phyloP scores from a whole-genome alignment of 768 basidiomycete species.

The Kwoniella dejecticola region DNA sequence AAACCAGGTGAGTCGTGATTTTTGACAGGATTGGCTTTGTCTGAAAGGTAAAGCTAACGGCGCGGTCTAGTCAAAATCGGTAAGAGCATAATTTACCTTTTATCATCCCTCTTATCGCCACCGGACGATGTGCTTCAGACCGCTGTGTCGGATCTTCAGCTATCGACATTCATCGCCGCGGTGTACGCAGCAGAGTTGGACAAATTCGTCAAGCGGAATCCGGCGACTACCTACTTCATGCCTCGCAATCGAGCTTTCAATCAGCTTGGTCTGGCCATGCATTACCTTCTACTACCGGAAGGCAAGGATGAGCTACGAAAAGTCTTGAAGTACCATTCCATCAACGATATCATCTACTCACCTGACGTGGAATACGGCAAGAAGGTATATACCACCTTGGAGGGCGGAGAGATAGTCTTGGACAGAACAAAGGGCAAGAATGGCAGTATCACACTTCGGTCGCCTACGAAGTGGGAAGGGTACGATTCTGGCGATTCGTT shows the following conservation, averaged over 20 bases:
- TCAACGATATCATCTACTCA: constrained; percentile 75
- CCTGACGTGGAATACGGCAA: constrained; percentile 53
- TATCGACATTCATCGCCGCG: constrained; percentile 87
- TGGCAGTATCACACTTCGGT: constrained; percentile 58
- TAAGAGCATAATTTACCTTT: constrained; percentile 82
- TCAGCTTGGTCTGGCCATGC: constrained; percentile 82
- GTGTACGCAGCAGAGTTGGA: constrained; percentile 84
- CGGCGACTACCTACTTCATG: constrained; percentile 77
- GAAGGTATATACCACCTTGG: constrained; percentile 68
- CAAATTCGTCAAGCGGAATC: constrained; percentile 66
- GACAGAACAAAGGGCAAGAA: constrained; percentile 60
- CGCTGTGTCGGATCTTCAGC: constrained; percentile 75
- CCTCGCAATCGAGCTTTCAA: constrained; percentile 89
- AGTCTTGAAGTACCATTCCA: constrained; percentile 83
- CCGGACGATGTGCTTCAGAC: constrained; percentile 79
- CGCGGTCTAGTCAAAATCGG: constrained; percentile 65
- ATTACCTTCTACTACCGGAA: constrained; percentile 73
- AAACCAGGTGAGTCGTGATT: constrained; percentile 65
- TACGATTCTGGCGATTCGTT: constrained; percentile 43
- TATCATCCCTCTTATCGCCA: constrained; percentile 78
- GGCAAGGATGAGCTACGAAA: constrained; percentile 77
- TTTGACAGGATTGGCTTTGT: too few relatives aligned
- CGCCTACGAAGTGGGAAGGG: constrained; percentile 40
- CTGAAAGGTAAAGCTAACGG: constrained; percentile 3
- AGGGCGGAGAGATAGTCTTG: constrained; percentile 78